Conservation (phyloP, 345 rosid genomes). For the Ceriops zippeliana region DNA sequence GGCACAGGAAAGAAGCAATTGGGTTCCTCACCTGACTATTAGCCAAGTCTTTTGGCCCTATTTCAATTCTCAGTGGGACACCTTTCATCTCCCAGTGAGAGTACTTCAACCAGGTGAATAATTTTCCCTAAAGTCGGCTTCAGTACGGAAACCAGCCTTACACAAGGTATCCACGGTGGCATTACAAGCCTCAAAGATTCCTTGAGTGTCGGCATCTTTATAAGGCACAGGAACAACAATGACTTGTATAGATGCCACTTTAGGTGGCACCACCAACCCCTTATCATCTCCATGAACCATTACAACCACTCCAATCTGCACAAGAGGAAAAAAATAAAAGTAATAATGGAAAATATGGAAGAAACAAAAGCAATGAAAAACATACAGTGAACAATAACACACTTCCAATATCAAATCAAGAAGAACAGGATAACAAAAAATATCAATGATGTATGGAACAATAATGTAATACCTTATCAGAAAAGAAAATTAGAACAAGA, state of each 20-base stretch:
- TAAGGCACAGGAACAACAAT: slow-evolving; percentile 87
- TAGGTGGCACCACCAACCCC: slow-evolving; percentile 87
- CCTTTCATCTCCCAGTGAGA: slow-evolving; percentile 99
- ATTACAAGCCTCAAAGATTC: slow-evolving; percentile 77
- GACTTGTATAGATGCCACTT: slow-evolving; percentile 83
- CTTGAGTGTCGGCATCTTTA: slow-evolving; percentile 85
- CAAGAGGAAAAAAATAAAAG: neutral
- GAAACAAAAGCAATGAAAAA: neutral
- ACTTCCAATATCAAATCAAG: neutral
- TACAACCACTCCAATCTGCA: slow-evolving; percentile 90
- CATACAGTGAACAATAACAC: neutral
- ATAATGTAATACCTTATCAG: neutral
- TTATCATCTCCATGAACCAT: slow-evolving; percentile 98
- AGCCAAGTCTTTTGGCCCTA: slow-evolving; percentile 86
- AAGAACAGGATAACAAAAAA: neutral
- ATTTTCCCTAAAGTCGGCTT: slow-evolving; percentile 77
- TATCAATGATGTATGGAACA: neutral
- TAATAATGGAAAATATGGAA: neutral
- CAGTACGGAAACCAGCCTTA: slow-evolving; percentile 74
- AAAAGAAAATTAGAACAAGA: neutral
- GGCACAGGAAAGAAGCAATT: neutral
- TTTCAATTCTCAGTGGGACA: slow-evolving; percentile 93
- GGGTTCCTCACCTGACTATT: slow-evolving; percentile 58
- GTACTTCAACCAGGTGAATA: slow-evolving; percentile 97
- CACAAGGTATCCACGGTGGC: slow-evolving; percentile 61